Evolutionary conservation across 2,329 filamentous ascomycete genomes (phyloP).

Genomic region (Scytalidium sp.): DNA sequence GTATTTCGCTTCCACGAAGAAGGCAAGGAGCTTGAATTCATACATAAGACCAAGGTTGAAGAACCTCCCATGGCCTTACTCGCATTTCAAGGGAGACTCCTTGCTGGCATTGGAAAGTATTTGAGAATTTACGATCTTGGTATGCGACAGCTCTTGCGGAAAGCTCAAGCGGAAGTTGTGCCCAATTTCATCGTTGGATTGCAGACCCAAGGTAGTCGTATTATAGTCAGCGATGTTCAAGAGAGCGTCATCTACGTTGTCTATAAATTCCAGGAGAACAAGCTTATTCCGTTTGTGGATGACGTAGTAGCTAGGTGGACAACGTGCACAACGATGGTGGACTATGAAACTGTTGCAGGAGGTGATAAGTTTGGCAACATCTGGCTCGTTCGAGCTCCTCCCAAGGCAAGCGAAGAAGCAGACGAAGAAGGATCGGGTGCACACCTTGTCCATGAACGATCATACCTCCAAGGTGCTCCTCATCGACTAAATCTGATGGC

Average conservation of each 20-base stretch:
- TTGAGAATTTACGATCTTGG: slow-evolving; percentile 90
- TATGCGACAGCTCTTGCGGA: slow-evolving; percentile 87
- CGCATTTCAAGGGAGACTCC: slow-evolving; percentile 86
- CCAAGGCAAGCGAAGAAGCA: slow-evolving; percentile 81
- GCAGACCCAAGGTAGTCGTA: slow-evolving; percentile 85
- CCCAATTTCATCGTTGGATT: slow-evolving; percentile 84
- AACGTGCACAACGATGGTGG: slow-evolving; percentile 87
- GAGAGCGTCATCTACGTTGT: slow-evolving; percentile 90
- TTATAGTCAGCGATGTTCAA: slow-evolving; percentile 88
- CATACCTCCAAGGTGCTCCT: slow-evolving; percentile 85
- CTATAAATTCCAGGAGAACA: slow-evolving; percentile 90
- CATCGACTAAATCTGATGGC: slow-evolving; percentile 82
- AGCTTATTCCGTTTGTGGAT: slow-evolving; percentile 88
- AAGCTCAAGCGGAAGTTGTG: slow-evolving; percentile 77
- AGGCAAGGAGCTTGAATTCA: slow-evolving; percentile 86
- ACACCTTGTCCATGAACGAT: slow-evolving; percentile 85
- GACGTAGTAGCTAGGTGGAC: slow-evolving; percentile 90
- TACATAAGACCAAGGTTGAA: slow-evolving; percentile 93
- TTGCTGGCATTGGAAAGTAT: slow-evolving; percentile 80
- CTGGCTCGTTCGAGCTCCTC: slow-evolving; percentile 85
- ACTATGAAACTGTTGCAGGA: slow-evolving; percentile 93
- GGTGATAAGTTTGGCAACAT: slow-evolving; percentile 98
- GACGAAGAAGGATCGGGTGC: slow-evolving; percentile 90
- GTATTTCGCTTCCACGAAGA: slow-evolving; percentile 87
- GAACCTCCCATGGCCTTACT: slow-evolving; percentile 86